A percentile compares a stretch with the other conserved stretches of the same genome.
phyloP scores from a whole-genome alignment of 768 basidiomycete species.

The Trametes maxima region DNA sequence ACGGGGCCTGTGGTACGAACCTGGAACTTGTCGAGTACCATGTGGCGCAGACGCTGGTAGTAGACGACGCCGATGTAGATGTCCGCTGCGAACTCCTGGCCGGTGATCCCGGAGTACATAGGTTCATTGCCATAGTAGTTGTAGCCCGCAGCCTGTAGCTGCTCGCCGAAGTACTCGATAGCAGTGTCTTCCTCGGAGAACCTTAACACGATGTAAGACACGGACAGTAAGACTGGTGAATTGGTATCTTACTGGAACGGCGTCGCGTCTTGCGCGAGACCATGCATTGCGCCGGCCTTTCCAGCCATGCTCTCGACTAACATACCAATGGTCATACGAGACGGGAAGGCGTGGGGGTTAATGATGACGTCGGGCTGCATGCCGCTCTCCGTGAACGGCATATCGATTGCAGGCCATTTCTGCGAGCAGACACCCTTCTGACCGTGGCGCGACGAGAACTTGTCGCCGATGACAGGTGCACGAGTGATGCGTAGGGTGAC shows the following conservation, averaged over 20 bases:
- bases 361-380: conserved; percentile 99
- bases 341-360: conserved; percentile 99
- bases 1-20: conserved; percentile 98
- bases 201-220: conserved; percentile 43
- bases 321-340: conserved; percentile 99
- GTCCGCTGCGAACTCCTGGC: conserved; percentile 97
- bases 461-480: conserved; percentile 97
- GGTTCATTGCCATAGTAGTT: conserved; percentile 99
- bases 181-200: conserved; percentile 98
- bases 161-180: conserved; percentile 95
- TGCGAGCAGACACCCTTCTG: conserved; percentile 99
- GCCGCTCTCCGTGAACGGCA: conserved; percentile 99
- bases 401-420: conserved; percentile 97
- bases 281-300: conserved; percentile 99
- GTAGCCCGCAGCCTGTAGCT: conserved; percentile 91
- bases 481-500: conserved; percentile 92
- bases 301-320: conserved; percentile 99
- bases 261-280: conserved; percentile 96
- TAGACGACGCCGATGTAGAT: conserved; percentile 99
- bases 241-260: conserved; percentile 81
- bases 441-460: conserved; percentile 98
- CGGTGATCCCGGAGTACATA: conserved; percentile 99
- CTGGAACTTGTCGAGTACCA: conserved; percentile 99
- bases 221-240: conserved; percentile 2
- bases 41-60: conserved; percentile 97